Conservation (phyloP, 352 stramenopile genomes). For the Albugo candida region DNA sequence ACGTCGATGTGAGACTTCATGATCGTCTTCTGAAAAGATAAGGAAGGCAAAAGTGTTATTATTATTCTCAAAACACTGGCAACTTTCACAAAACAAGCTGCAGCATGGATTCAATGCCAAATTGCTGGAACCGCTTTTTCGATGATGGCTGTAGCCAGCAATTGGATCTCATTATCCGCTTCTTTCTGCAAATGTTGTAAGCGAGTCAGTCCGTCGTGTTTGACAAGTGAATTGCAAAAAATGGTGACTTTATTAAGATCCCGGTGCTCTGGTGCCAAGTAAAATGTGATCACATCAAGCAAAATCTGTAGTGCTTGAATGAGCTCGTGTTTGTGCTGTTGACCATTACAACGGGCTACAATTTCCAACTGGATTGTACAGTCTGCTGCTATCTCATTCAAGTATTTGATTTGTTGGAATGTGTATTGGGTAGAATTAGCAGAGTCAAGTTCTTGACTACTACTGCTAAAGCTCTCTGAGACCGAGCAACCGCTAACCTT, state of each 20-base stretch:
- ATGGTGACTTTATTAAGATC: conserved; percentile 68
- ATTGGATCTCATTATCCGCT: conserved; percentile 26
- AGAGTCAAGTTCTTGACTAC: too few relatives aligned
- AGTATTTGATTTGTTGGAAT: too few relatives aligned
- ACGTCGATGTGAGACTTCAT: too few relatives aligned
- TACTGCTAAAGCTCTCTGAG: too few relatives aligned
- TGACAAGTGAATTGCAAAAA: conserved; percentile 64
- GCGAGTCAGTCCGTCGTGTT: conserved; percentile 47
- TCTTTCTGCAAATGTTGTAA: conserved; percentile 34
- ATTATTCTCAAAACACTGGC: too few relatives aligned
- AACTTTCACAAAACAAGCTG: too few relatives aligned
- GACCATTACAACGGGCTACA: conserved; percentile 3
- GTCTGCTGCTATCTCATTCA: too few relatives aligned
- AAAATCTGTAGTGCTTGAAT: conserved; percentile 34
- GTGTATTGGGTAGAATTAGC: too few relatives aligned
- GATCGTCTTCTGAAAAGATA: too few relatives aligned
- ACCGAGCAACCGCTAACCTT: too few relatives aligned
- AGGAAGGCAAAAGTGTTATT: too few relatives aligned
- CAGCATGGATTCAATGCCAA: conserved; percentile 23
- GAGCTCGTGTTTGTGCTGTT: conserved; percentile 14
- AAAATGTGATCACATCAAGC: conserved; percentile 49
- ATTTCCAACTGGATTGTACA: too few relatives aligned
- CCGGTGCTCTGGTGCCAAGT: conserved; percentile 41
- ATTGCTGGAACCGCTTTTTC: conserved; percentile 65
- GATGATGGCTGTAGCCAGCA: conserved; percentile 50